Conservation (phyloP, 371 early-diverging fungal genomes). For the Funneliformis caledonium region DNA sequence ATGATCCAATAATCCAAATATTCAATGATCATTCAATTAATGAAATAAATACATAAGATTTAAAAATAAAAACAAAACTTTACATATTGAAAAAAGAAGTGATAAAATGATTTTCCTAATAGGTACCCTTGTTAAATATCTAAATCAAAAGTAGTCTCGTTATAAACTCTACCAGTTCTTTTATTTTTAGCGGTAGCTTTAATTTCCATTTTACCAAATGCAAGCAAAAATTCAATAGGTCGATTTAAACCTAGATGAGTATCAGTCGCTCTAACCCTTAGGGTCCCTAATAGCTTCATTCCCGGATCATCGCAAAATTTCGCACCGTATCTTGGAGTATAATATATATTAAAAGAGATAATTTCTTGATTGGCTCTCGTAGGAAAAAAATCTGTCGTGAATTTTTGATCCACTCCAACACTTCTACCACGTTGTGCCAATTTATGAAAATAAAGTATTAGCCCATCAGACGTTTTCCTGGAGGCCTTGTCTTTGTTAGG, state of each 20-base stretch:
- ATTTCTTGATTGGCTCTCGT: neutral
- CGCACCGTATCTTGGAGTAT: neutral
- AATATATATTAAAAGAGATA: neutral
- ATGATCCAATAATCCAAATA: no score
- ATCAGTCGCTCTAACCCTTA: neutral
- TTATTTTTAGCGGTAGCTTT: slow-evolving; percentile 14
- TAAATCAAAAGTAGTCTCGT: slow-evolving; percentile 9
- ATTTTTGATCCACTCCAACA: slow-evolving; percentile 10
- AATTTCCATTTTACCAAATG: slow-evolving; percentile 19
- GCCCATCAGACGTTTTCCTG: neutral
- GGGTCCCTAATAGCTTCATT: neutral
- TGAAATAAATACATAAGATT: no score
- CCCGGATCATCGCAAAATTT: slow-evolving; percentile 11
- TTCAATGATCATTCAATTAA: no score
- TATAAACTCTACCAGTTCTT: slow-evolving; percentile 4
- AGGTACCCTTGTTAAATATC: neutral
- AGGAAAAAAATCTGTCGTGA: neutral
- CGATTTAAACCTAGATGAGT: neutral
- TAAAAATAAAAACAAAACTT: no score
- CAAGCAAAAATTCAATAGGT: neutral
- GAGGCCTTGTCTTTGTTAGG: neutral
- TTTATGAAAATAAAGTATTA: neutral
- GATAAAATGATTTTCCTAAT: no score
- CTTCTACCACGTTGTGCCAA: neutral
- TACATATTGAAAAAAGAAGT: no score